A percentile compares a stretch with the other conserved stretches of the same genome.
phyloP scores from a whole-genome alignment of 768 basidiomycete genomes.

The Punctularia strigosozonata region DNA sequence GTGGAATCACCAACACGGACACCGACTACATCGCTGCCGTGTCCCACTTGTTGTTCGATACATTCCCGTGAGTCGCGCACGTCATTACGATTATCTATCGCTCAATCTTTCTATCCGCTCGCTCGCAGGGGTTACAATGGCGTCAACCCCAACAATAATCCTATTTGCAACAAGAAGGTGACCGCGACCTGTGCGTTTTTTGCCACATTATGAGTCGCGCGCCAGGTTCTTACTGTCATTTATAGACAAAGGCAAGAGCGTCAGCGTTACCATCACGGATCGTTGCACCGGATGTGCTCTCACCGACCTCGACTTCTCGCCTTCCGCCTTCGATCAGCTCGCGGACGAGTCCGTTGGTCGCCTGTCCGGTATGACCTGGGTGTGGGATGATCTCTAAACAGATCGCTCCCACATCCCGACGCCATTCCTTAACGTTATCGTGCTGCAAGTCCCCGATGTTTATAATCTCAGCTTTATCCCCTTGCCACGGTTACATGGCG shows the following conservation, averaged over 20 bases:
- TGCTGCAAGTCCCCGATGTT: constrained; percentile 2
- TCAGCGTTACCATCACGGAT: constrained; percentile 44
- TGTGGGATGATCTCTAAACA: constrained; percentile 5
- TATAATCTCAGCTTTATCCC: background rate
- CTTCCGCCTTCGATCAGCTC: constrained; percentile 39
- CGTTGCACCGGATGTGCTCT: constrained; percentile 45
- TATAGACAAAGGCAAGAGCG: constrained; percentile 38
- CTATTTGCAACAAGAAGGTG: constrained; percentile 48
- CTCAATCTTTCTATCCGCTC: background rate
- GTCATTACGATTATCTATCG: background rate
- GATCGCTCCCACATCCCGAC: constrained; percentile 2
- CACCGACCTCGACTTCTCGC: constrained; percentile 53
- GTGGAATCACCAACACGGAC: constrained; percentile 45
- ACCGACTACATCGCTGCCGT: constrained; percentile 46
- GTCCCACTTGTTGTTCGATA: constrained; percentile 42
- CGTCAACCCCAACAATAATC: constrained; percentile 64
- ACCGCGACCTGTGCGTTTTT: constrained; percentile 31
- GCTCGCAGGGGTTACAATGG: constrained; percentile 37
- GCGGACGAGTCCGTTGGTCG: constrained; percentile 37
- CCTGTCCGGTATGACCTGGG: constrained; percentile 37
- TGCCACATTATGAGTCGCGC: constrained; percentile 4
- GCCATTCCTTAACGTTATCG: constrained; percentile 3
- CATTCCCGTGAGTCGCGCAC: constrained; percentile 36
- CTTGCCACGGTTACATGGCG: background rate
- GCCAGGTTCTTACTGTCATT: constrained; percentile 2